phyloP scores from a whole-genome alignment of 2,329 filamentous ascomycete genomes.

The Aplosporella prunicola region DNA sequence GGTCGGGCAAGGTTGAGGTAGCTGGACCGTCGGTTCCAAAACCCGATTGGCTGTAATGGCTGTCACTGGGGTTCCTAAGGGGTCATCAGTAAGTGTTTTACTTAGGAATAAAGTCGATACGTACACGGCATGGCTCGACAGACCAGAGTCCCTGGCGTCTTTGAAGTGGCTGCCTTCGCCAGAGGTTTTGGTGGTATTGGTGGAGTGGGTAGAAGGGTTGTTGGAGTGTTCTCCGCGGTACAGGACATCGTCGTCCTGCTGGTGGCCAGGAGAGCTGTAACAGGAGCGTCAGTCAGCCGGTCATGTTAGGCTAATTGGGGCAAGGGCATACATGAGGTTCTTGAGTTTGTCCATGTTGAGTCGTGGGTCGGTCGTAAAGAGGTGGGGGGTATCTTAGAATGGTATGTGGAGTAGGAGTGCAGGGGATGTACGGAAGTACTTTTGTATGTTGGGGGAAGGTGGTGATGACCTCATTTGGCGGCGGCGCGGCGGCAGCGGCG shows the following conservation, averaged over 20 bases:
- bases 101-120: too few species aligned
- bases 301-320: neutral
- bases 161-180: constrained; percentile 19
- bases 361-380: neutral
- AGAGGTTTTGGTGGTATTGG: constrained; percentile 8
- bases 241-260: constrained; percentile 28
- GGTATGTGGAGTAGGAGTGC: too few species aligned
- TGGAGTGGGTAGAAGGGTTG: neutral
- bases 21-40: neutral
- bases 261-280: constrained; percentile 20
- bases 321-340: constrained; percentile 30
- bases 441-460: neutral
- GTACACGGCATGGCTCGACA: neutral
- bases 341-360: constrained; percentile 36
- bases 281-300: neutral
- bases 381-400: neutral
- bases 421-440: too few species aligned
- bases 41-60: neutral
- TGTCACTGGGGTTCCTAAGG: neutral
- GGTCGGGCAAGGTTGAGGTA: neutral
- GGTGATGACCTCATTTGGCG: neutral
- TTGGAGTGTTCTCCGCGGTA: constrained; percentile 13
- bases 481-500: too few species aligned
- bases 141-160: neutral
- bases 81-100: too few species aligned